Conservation (phyloP, 768 basidiomycete species). For the Auriculariales sp. region DNA sequence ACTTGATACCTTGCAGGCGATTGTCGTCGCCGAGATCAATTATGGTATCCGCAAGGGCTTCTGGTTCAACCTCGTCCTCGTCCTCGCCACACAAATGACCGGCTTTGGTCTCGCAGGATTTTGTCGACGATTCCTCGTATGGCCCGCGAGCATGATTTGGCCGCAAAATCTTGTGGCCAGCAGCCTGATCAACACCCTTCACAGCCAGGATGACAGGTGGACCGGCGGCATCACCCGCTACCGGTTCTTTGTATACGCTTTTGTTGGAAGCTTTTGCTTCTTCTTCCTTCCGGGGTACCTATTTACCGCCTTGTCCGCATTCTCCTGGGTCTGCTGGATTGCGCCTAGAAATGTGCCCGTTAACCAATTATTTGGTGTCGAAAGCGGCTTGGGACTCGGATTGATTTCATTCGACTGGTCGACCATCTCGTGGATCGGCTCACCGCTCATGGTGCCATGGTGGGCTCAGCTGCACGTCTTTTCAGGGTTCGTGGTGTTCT, state of each 20-base stretch:
- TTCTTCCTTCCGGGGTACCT: slow-evolving; percentile 32
- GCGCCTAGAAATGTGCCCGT: slow-evolving; percentile 23
- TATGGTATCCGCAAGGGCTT: slow-evolving; percentile 19
- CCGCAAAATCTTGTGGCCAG: slow-evolving; percentile 29
- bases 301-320: slow-evolving; percentile 28
- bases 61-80: slow-evolving; percentile 25
- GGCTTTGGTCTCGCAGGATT: slow-evolving; percentile 31
- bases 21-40: slow-evolving; percentile 21
- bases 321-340: slow-evolving; percentile 36
- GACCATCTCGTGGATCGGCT: slow-evolving; percentile 27
- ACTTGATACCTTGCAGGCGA: too few relatives aligned
- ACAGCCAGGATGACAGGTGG: slow-evolving; percentile 29
- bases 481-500: slow-evolving; percentile 25
- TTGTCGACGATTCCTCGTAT: slow-evolving; percentile 28
- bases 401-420: slow-evolving; percentile 34
- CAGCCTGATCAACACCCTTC: slow-evolving; percentile 33
- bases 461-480: slow-evolving; percentile 32
- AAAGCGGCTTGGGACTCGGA: slow-evolving; percentile 31
- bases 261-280: slow-evolving; percentile 20
- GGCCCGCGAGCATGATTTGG: slow-evolving; percentile 35
- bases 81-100: slow-evolving; percentile 26
- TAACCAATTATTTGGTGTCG: slow-evolving; percentile 33
- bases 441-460: slow-evolving; percentile 32
- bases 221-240: slow-evolving; percentile 20
- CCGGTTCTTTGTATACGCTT: slow-evolving; percentile 22